Evolutionary conservation across 2,329 filamentous ascomycete species (phyloP).

Genomic region (Dryadomyces sulphureus): DNA sequence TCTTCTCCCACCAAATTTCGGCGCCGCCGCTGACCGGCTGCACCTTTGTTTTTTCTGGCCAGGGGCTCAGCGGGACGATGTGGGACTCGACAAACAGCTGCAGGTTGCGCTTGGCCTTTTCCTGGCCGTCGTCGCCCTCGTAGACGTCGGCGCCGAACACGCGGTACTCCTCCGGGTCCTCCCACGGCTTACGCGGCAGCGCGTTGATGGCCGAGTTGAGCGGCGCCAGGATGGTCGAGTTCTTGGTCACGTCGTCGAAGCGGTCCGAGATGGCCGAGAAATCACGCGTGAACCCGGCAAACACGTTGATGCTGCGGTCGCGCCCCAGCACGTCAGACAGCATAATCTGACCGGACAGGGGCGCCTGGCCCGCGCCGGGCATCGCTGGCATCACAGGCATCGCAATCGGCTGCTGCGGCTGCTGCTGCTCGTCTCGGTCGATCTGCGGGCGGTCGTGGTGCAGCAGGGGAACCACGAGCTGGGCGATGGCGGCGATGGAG

Average conservation of each 20-base stretch:
- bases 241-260: conserved; percentile 49
- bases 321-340: conserved; percentile 76
- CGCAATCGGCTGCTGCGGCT: conserved; percentile 2
- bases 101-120: conserved; percentile 64
- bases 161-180: conserved; percentile 58
- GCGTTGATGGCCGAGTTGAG: conserved; percentile 66
- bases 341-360: conserved; percentile 35
- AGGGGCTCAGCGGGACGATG: conserved; percentile 60
- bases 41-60: conserved; percentile 51
- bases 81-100: conserved; percentile 75
- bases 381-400: conserved; percentile 13
- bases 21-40: conserved; percentile 47
- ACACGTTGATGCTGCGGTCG: conserved; percentile 67
- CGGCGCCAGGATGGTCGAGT: conserved; percentile 79
- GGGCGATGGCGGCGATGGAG: conserved; percentile 6
- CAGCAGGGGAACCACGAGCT: conserved; percentile 6
- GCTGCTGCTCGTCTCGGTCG: background rate
- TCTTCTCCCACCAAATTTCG: conserved; percentile 68
- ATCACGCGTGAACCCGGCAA: conserved; percentile 67
- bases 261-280: conserved; percentile 53
- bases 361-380: conserved; percentile 1
- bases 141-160: conserved; percentile 56
- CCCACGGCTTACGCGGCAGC: conserved; percentile 79
- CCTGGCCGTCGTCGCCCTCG: conserved; percentile 57
- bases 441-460: background rate